Conservation (phyloP, 2,329 filamentous ascomycete genomes). For the Fusarium fujikuroi region DNA sequence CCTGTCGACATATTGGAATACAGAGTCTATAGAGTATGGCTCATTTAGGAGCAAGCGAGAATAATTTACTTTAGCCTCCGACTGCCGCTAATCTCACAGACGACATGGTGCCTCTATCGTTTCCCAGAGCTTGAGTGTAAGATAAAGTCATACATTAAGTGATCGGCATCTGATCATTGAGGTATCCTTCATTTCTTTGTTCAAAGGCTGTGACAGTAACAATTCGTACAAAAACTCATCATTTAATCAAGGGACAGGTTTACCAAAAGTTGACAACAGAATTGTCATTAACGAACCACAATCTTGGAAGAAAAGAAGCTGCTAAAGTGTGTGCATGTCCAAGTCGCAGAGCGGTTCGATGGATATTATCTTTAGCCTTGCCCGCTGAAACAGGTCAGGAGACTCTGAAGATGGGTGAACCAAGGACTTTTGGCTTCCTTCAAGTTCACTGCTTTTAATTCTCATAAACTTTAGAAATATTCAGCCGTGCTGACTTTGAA, state of each 20-base stretch:
- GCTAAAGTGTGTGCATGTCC: background rate
- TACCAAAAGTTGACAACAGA: background rate
- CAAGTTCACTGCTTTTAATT: background rate
- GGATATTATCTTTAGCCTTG: background rate
- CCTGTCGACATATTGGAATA: background rate
- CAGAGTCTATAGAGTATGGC: too few species aligned
- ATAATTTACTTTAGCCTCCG: background rate
- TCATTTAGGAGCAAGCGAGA: background rate
- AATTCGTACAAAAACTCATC: background rate
- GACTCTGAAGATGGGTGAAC: too few species aligned
- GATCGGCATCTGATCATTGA: conserved; percentile 66
- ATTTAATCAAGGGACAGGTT: background rate
- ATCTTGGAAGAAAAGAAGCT: background rate
- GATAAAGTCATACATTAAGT: conserved; percentile 82
- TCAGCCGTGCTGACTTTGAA: background rate
- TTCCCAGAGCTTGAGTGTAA: conserved; percentile 75
- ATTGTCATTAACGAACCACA: background rate
- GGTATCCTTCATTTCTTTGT: background rate
- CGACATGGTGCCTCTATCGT: conserved; percentile 47
- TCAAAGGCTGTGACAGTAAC: background rate
- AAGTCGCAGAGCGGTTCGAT: background rate
- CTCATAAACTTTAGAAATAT: too few species aligned
- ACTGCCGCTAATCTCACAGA: background rate
- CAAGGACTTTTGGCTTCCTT: background rate
- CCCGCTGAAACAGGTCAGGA: background rate